Evolutionary conservation across 768 basidiomycete genomes (phyloP).

Genomic region (Cystofilobasidium macerans): DNA sequence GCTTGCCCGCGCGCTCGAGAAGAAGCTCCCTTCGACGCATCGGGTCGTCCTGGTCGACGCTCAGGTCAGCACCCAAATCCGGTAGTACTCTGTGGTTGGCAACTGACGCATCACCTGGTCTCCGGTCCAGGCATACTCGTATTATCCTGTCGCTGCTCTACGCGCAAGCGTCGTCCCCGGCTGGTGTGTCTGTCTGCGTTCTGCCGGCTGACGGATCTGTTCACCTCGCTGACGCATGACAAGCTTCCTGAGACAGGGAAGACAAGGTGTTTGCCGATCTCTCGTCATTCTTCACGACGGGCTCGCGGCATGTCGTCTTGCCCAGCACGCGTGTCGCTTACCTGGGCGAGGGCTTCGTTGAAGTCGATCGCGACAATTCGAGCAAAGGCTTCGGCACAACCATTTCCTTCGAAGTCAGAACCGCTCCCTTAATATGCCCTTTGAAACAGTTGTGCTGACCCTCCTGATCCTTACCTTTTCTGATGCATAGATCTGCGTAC

Average conservation of each 20-base stretch:
- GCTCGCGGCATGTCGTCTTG: not conserved
- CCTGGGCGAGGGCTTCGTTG: slow-evolving; percentile 3
- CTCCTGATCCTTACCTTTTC: not conserved
- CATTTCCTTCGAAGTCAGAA: slow-evolving; percentile 16
- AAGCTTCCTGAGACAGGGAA: too few relatives aligned
- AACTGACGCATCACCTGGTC: too few relatives aligned
- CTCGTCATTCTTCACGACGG: not conserved
- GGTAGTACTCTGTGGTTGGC: too few relatives aligned
- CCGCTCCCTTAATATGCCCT: too few relatives aligned
- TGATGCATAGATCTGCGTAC: slow-evolving; percentile 16
- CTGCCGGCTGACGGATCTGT: too few relatives aligned
- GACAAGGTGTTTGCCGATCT: slow-evolving; percentile 13
- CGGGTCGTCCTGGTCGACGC: slow-evolving; percentile 19
- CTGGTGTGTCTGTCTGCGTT: too few relatives aligned
- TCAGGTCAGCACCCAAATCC: too few relatives aligned
- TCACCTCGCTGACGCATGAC: too few relatives aligned
- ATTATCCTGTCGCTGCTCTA: slow-evolving; percentile 11
- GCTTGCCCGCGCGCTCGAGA: slow-evolving; percentile 15
- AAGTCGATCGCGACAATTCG: slow-evolving; percentile 6
- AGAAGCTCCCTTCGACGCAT: slow-evolving; percentile 16
- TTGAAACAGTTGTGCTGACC: not conserved
- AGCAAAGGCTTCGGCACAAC: not conserved
- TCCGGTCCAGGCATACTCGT: not conserved
- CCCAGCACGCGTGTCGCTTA: slow-evolving; percentile 10
- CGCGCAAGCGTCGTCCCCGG: not conserved